phyloP scores from a whole-genome alignment of 352 stramenopile genomes.

The Pythium brachiatum region DNA sequence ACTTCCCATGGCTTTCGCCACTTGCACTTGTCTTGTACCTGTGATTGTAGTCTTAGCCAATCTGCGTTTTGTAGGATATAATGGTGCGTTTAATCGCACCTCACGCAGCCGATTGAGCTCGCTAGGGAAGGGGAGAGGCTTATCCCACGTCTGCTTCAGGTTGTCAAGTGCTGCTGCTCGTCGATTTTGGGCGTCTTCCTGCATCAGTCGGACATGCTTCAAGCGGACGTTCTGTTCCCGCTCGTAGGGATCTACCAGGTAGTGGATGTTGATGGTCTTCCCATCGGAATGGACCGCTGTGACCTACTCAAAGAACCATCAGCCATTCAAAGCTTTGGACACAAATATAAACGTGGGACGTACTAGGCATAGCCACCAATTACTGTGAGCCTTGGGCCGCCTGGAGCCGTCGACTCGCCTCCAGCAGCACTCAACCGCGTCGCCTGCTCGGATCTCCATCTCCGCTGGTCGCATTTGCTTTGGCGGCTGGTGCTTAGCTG shows the following conservation, averaged over 20 bases:
- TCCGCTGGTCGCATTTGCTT: constrained; percentile 11
- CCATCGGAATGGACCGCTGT: constrained; percentile 26
- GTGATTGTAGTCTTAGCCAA: not conserved
- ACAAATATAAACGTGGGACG: not conserved
- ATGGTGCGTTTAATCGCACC: no score
- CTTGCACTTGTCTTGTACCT: constrained; percentile 28
- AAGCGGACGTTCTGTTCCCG: constrained; percentile 39
- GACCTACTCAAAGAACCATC: constrained; percentile 13
- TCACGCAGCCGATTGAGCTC: constrained; percentile 45
- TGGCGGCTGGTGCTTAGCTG: not conserved
- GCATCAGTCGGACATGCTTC: constrained; percentile 35
- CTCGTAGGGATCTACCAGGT: constrained; percentile 46
- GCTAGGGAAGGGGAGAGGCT: constrained; percentile 25
- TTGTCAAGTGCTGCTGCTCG: constrained; percentile 29
- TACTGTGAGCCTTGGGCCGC: constrained; percentile 9
- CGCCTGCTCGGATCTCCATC: constrained; percentile 29
- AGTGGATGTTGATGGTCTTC: constrained; percentile 38
- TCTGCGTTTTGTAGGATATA: no score
- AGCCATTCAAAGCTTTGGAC: not conserved
- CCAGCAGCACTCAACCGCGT: constrained; percentile 53
- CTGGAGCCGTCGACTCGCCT: constrained; percentile 32
- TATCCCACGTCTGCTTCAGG: constrained; percentile 35
- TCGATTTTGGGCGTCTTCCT: constrained; percentile 25
- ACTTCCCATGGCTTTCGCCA: constrained; percentile 29
- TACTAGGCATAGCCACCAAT: constrained; percentile 41